Percentiles rank a stretch among this genome's conserved stretches.
phyloP scores from a whole-genome alignment of 257 asterid genomes.

The Voacanga thouarsii region DNA sequence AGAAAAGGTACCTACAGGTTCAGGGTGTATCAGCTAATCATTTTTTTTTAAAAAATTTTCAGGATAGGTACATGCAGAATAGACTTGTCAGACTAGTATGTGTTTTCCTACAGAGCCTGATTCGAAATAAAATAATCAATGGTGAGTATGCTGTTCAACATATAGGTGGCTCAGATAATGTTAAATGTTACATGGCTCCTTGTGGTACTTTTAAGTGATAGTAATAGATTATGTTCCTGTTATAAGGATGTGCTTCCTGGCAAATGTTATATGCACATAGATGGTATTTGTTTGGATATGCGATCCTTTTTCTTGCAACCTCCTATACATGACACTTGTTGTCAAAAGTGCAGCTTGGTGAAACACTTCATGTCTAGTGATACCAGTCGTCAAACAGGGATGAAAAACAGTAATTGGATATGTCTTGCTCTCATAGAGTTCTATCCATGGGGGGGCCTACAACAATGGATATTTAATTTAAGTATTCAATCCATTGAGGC shows the following conservation, averaged over 20 bases:
- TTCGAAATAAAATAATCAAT: slow-evolving; percentile 81
- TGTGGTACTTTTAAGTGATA: neutral
- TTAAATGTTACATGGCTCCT: neutral
- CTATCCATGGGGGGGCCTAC: neutral
- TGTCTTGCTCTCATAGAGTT: neutral
- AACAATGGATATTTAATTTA: no score
- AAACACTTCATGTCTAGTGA: neutral
- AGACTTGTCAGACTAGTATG: slow-evolving; percentile 95
- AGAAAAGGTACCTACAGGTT: neutral
- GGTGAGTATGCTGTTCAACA: slow-evolving; percentile 43
- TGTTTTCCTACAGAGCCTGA: slow-evolving; percentile 90
- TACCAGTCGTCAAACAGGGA: neutral
- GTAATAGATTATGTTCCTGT: neutral
- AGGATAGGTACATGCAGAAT: slow-evolving; percentile 98
- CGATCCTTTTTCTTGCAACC: neutral
- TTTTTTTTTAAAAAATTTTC: slow-evolving; percentile 32
- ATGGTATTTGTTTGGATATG: neutral
- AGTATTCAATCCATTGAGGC: neutral
- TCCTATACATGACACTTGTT: neutral
- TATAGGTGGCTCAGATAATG: neutral
- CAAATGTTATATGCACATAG: neutral
- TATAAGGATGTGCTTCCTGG: neutral
- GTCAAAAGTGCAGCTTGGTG: neutral
- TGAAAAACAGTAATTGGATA: neutral
- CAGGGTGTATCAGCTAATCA: slow-evolving; percentile 3